phyloP scores from a whole-genome alignment of 306 rosid species.

The Mimosa pudica region DNA sequence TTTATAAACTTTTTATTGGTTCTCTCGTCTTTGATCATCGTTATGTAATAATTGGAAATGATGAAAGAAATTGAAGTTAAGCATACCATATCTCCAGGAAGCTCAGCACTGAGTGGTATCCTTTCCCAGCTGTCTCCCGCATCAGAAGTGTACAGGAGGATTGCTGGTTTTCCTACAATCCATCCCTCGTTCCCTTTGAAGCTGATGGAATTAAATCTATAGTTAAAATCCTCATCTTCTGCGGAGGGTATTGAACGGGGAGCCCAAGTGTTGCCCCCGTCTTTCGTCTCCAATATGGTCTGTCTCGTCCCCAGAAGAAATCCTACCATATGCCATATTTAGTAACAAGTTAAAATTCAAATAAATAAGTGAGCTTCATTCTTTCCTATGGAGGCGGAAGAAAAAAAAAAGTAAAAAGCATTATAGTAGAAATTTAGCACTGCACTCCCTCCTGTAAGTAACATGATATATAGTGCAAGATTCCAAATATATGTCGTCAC shows the following conservation, averaged over 20 bases:
- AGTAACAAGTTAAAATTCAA: background rate
- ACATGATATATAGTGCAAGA: too few species aligned
- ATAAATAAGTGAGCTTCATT: too few species aligned
- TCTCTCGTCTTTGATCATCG: background rate
- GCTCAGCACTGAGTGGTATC: slow-evolving; percentile 84
- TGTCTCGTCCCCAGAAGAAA: slow-evolving; percentile 91
- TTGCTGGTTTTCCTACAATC: slow-evolving; percentile 94
- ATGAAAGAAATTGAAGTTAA: slow-evolving; percentile 7
- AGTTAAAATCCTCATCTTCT: slow-evolving; percentile 95
- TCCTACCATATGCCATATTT: slow-evolving; percentile 46
- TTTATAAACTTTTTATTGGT: background rate
- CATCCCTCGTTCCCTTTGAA: slow-evolving; percentile 95
- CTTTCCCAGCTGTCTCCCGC: slow-evolving; percentile 91
- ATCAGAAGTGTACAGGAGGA: slow-evolving; percentile 82
- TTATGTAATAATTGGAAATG: background rate
- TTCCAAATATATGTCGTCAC: too few species aligned
- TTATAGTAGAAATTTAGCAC: background rate
- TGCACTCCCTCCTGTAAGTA: background rate
- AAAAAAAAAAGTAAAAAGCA: background rate
- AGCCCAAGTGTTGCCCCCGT: slow-evolving; percentile 87
- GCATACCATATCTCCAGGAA: slow-evolving; percentile 92
- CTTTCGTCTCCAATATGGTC: slow-evolving; percentile 88
- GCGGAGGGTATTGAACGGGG: slow-evolving; percentile 93
- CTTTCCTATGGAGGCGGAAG: too few species aligned
- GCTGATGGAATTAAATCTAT: slow-evolving; percentile 88